Conservation (phyloP, 2,329 filamentous ascomycete species). For the Plenodomus lindquistii region DNA sequence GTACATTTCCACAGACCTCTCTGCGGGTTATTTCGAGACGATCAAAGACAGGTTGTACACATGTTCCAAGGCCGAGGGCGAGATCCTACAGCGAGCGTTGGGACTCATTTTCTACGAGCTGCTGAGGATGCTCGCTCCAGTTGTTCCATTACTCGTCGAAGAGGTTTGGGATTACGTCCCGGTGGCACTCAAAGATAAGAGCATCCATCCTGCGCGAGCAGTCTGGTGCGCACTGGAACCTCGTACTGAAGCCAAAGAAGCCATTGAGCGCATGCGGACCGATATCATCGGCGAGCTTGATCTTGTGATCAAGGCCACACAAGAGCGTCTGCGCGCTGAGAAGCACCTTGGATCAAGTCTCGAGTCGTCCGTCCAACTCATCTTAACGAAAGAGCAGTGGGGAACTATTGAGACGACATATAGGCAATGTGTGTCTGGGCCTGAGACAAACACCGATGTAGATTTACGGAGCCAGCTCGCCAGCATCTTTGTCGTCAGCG, state of each 20-base stretch:
- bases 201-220: conserved; percentile 30
- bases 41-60: conserved; percentile 93
- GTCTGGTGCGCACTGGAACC: conserved; percentile 27
- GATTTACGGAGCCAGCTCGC: conserved; percentile 38
- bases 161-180: conserved; percentile 85
- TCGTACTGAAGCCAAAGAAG: conserved; percentile 8
- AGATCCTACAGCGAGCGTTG: conserved; percentile 60
- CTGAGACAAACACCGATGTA: neutral
- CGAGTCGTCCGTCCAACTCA: conserved; percentile 67
- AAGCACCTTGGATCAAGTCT: conserved; percentile 81
- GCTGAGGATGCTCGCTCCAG: conserved; percentile 76
- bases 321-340: conserved; percentile 71
- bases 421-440: conserved; percentile 6
- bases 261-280: conserved; percentile 32
- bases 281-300: conserved; percentile 57
- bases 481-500: conserved; percentile 50
- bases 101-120: conserved; percentile 70
- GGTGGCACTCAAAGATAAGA: conserved; percentile 56
- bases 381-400: neutral
- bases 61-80: conserved; percentile 66
- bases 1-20: conserved; percentile 82
- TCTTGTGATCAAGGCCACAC: conserved; percentile 70
- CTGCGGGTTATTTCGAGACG: conserved; percentile 90
- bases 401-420: conserved; percentile 1
- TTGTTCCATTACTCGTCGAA: conserved; percentile 82